Conservation (phyloP, 352 stramenopile genomes). For the Phytophthora pinifolia region DNA sequence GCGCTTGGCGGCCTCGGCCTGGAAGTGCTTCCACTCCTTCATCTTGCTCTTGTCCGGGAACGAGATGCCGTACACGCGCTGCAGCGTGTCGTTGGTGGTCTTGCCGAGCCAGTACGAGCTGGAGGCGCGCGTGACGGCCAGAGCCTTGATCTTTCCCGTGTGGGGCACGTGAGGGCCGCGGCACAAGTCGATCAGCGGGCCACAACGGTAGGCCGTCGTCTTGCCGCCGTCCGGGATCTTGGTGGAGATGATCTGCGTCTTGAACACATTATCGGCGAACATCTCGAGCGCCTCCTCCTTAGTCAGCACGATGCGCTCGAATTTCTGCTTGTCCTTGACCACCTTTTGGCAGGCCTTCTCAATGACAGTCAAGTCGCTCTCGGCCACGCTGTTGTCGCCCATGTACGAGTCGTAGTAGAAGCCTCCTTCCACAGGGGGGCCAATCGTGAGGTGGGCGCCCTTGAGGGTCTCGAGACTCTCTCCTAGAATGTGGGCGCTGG, state of each 20-base stretch:
- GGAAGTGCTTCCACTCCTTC: slow-evolving; percentile 97
- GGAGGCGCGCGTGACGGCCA: slow-evolving; percentile 93
- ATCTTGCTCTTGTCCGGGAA: slow-evolving; percentile 98
- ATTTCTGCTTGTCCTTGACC: slow-evolving; percentile 97
- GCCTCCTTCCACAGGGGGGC: slow-evolving; percentile 91
- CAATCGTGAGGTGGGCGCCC: slow-evolving; percentile 96
- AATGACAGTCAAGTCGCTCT: slow-evolving; percentile 88
- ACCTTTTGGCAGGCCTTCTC: slow-evolving; percentile 92
- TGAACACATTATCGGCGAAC: slow-evolving; percentile 99
- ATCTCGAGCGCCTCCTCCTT: slow-evolving; percentile 98
- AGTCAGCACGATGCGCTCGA: slow-evolving; percentile 97
- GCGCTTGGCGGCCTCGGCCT: slow-evolving; percentile 95
- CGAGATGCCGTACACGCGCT: slow-evolving; percentile 97
- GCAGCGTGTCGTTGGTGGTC: slow-evolving; percentile 96
- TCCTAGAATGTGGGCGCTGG: slow-evolving; percentile 96
- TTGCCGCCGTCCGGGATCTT: slow-evolving; percentile 97
- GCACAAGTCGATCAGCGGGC: slow-evolving; percentile 98
- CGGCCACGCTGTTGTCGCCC: slow-evolving; percentile 77
- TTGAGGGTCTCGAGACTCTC: slow-evolving; percentile 97
- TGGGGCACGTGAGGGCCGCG: slow-evolving; percentile 96
- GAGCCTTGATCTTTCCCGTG: slow-evolving; percentile 96
- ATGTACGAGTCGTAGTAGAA: slow-evolving; percentile 99
- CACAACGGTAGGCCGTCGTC: slow-evolving; percentile 97
- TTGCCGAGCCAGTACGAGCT: slow-evolving; percentile 98
- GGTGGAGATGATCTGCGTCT: slow-evolving; percentile 95